Conservation (phyloP, 2,329 filamentous ascomycete genomes). For the Sporothrix globosa region DNA sequence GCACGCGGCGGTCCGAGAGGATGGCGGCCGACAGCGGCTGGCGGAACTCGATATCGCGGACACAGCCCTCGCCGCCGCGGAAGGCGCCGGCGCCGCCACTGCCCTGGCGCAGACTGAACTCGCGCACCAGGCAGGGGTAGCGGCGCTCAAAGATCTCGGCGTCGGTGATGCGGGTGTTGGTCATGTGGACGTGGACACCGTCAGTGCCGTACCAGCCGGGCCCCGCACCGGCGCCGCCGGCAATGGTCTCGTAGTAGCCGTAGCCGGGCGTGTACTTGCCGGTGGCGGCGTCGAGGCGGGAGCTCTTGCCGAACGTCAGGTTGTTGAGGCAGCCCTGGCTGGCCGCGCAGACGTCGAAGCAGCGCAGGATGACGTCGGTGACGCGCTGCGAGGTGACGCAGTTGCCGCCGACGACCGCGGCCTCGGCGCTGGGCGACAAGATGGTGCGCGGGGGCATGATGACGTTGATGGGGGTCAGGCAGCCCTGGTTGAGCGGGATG, state of each 20-base stretch:
- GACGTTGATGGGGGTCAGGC: slow-evolving; percentile 44
- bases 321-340: slow-evolving; percentile 44
- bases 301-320: slow-evolving; percentile 43
- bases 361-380: slow-evolving; percentile 43
- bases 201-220: slow-evolving; percentile 41
- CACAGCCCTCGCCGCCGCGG: slow-evolving; percentile 44
- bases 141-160: slow-evolving; percentile 45
- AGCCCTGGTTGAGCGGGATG: slow-evolving; percentile 49
- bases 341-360: slow-evolving; percentile 40
- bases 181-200: slow-evolving; percentile 42
- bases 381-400: slow-evolving; percentile 42
- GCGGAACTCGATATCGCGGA: slow-evolving; percentile 45
- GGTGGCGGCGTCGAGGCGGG: slow-evolving; percentile 31
- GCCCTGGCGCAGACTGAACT: slow-evolving; percentile 41
- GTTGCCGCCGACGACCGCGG: slow-evolving; percentile 50
- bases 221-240: slow-evolving; percentile 44
- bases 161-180: slow-evolving; percentile 44
- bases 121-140: slow-evolving; percentile 43
- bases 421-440: slow-evolving; percentile 41
- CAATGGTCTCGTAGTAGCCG: slow-evolving; percentile 44
- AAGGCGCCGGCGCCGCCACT: slow-evolving; percentile 43
- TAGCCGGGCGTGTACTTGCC: slow-evolving; percentile 36
- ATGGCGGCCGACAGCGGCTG: slow-evolving; percentile 44
- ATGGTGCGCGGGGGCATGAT: slow-evolving; percentile 42
- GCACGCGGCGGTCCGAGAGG: slow-evolving; percentile 45